Evolutionary conservation across 2,329 filamentous ascomycete species (phyloP).

Genomic region (Albifimbria verrucaria): DNA sequence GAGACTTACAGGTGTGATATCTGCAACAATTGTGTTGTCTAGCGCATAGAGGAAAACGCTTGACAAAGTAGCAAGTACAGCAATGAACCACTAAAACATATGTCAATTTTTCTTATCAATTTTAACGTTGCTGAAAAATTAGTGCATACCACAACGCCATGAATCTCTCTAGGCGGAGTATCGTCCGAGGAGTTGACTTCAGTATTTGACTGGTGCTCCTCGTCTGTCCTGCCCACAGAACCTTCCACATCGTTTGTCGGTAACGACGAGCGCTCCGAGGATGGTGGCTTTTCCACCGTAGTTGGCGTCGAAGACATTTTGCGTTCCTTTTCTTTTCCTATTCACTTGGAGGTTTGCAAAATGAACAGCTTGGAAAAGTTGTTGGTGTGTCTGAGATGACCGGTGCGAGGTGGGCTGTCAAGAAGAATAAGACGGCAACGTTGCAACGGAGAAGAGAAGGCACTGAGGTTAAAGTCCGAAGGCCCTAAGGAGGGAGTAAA

Average conservation of each 20-base stretch:
- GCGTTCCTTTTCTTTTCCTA: neutral
- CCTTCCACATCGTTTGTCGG: neutral
- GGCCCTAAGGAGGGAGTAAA: neutral
- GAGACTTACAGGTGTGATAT: constrained; percentile 1
- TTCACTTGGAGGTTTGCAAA: too few species aligned
- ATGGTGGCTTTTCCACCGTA: neutral
- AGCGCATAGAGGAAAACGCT: constrained; percentile 1
- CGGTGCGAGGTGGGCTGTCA: neutral
- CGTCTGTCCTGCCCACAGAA: neutral
- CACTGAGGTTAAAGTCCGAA: neutral
- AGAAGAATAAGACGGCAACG: neutral
- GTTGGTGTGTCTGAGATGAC: too few species aligned
- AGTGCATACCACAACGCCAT: neutral
- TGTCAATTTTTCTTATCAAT: neutral
- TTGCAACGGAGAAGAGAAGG: neutral
- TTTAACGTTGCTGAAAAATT: neutral
- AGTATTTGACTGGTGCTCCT: neutral
- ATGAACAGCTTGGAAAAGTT: too few species aligned
- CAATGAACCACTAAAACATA: neutral
- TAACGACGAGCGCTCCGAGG: neutral
- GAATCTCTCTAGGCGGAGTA: neutral
- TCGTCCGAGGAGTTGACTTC: neutral
- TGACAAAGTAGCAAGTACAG: neutral
- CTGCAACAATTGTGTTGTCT: constrained; percentile 2
- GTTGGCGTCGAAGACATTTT: neutral